Evolutionary conservation across 208 protist genomes (phyloP).

Genomic region (Tritrichomonas musculus): DNA sequence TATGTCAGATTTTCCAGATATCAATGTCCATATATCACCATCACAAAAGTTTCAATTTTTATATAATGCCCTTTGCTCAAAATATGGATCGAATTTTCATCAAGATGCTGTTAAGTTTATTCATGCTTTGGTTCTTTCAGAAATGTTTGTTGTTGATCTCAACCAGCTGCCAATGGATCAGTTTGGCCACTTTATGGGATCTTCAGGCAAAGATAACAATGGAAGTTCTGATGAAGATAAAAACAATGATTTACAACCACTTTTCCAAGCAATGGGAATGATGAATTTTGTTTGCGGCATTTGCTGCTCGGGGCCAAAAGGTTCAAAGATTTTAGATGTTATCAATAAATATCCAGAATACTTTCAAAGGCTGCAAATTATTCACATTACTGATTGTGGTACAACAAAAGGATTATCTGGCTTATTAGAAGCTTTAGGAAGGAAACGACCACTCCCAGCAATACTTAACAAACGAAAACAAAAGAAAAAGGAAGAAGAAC

Average conservation of each 20-base stretch:
- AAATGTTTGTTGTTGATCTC: neutral
- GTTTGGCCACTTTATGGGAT: neutral
- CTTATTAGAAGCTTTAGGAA: neutral
- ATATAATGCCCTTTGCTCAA: neutral
- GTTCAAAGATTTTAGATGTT: neutral
- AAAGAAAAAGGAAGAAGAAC: too few relatives aligned
- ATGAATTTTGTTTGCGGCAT: neutral
- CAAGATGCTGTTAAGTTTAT: neutral
- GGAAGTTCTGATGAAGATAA: too few relatives aligned
- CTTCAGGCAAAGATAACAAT: too few relatives aligned
- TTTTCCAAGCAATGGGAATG: neutral
- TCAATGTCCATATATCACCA: neutral
- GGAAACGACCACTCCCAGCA: neutral
- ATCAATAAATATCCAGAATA: neutral
- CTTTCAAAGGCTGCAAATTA: neutral
- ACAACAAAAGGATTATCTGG: neutral
- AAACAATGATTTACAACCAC: neutral
- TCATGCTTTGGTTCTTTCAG: neutral
- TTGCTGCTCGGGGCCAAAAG: neutral
- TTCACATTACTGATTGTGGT: neutral
- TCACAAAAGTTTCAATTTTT: constrained; percentile 27
- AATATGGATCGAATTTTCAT: neutral
- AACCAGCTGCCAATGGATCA: neutral
- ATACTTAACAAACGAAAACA: too few relatives aligned
- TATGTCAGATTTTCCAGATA: neutral